A percentile compares a stretch with the other conserved stretches of the same genome.
phyloP scores from a whole-genome alignment of 129 eudicot genomes.

The Glebionis coronaria region DNA sequence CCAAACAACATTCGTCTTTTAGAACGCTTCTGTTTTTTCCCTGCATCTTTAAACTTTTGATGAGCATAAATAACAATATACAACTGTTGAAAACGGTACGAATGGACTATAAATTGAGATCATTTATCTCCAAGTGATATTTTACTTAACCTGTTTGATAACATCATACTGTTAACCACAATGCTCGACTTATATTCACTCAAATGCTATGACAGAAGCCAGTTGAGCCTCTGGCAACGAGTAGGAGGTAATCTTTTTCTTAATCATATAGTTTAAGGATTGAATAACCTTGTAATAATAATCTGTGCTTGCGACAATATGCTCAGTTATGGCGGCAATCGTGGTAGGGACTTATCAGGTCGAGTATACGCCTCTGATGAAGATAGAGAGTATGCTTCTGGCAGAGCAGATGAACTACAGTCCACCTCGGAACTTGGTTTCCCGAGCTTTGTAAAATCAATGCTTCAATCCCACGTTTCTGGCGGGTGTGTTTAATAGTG shows the following conservation, averaged over 20 bases:
- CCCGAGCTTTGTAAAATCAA: conserved; percentile 67
- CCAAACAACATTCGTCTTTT: too few species aligned
- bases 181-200: neutral
- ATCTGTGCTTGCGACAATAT: neutral
- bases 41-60: too few species aligned
- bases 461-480: too few species aligned
- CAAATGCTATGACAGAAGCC: conserved; percentile 41
- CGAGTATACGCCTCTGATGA: conserved; percentile 69
- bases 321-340: conserved; percentile 37
- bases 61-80: too few species aligned
- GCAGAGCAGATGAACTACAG: conserved; percentile 52
- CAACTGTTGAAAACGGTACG: too few species aligned
- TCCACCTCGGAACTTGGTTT: conserved; percentile 33
- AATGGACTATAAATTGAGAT: too few species aligned
- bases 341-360: conserved; percentile 46
- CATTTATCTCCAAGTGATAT: too few species aligned
- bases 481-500: too few species aligned
- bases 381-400: too few species aligned
- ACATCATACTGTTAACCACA: neutral
- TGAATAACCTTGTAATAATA: neutral
- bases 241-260: conserved; percentile 47
- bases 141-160: neutral
- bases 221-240: conserved; percentile 53
- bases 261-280: neutral
- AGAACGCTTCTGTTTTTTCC: too few species aligned